These are phyloP conservation scores for Alternaria atra DNA, from an alignment of 2,329 filamentous ascomycete species.

Conservation along the genomic window DNA sequence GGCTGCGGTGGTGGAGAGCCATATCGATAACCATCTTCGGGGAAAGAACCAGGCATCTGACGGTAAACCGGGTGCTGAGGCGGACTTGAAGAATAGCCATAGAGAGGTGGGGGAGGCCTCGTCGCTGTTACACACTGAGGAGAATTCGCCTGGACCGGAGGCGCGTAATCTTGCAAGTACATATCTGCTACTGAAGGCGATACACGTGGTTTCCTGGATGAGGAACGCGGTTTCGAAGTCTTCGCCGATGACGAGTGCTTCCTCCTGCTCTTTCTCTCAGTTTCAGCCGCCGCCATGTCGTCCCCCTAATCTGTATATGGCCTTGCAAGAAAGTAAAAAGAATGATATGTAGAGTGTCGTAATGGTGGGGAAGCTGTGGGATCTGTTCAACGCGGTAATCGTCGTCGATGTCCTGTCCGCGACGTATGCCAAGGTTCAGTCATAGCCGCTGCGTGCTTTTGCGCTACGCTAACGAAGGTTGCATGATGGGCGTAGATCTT, in stretches of 20 bases:
- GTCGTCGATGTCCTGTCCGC: constrained; percentile 25
- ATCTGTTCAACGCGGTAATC: constrained; percentile 25
- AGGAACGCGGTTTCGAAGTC: constrained; percentile 22
- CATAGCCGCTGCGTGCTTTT: constrained; percentile 26
- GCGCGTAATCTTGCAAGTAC: constrained; percentile 25
- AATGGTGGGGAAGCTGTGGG: constrained; percentile 12
- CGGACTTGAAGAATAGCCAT: constrained; percentile 24
- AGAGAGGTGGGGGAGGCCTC: constrained; percentile 16
- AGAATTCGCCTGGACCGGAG: constrained; percentile 22
- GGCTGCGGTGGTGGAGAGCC: constrained; percentile 25
- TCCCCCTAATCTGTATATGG: not conserved
- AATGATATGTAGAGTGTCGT: constrained; percentile 6
- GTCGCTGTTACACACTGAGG: constrained; percentile 17
- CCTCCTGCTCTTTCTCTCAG: constrained; percentile 32
- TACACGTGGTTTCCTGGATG: constrained; percentile 22
- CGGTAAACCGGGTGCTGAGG: constrained; percentile 34
- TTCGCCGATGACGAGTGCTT: constrained; percentile 32
- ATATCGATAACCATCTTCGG: constrained; percentile 24
- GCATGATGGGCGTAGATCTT: constrained; percentile 16
- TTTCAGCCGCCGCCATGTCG: constrained; percentile 28
- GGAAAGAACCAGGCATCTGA: constrained; percentile 26
- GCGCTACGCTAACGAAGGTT: constrained; percentile 13
- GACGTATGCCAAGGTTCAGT: constrained; percentile 24
- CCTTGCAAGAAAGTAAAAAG: not conserved
- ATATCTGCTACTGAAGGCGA: constrained; percentile 24